Percentiles rank a stretch among this genome's conserved stretches.
phyloP scores from a whole-genome alignment of 345 rosid genomes.

The Moricandia moricandioides region DNA sequence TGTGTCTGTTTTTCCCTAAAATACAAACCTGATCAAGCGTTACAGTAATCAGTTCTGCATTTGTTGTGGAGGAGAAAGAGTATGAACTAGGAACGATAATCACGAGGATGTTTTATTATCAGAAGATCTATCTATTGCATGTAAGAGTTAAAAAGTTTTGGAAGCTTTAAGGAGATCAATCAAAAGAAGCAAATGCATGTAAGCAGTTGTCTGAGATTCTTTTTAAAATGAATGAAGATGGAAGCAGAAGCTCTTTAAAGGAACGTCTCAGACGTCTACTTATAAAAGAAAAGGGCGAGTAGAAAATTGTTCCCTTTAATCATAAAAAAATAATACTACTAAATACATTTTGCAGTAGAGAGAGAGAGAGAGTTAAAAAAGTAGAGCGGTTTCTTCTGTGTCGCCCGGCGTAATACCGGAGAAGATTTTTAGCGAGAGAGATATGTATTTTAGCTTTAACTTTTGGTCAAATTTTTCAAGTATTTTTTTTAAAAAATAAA shows the following conservation, averaged over 20 bases:
- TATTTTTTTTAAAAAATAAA: too few relatives aligned
- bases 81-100: conserved; percentile 15
- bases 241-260: conserved; percentile 29
- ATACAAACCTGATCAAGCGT: conserved; percentile 37
- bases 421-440: conserved; percentile 19
- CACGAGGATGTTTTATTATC: conserved; percentile 22
- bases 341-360: conserved; percentile 21
- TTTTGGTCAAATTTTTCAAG: too few relatives aligned
- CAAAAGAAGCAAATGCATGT: conserved; percentile 37
- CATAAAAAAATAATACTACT: not conserved
- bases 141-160: conserved; percentile 14
- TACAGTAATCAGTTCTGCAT: conserved; percentile 10
- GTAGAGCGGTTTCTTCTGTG: conserved; percentile 52
- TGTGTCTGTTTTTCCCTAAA: not conserved
- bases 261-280: conserved; percentile 28
- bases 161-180: not conserved
- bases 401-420: conserved; percentile 61
- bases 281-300: conserved; percentile 28
- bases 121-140: conserved; percentile 32
- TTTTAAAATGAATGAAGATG: not conserved
- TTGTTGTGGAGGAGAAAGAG: not conserved
- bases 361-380: conserved; percentile 21
- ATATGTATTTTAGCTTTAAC: not conserved
- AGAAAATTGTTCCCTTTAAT: not conserved
- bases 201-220: conserved; percentile 15